A percentile compares a stretch with the other conserved stretches of the same genome.
Conservation (phyloP, 306 rosid genomes). For the Luffa acutangula region DNA sequence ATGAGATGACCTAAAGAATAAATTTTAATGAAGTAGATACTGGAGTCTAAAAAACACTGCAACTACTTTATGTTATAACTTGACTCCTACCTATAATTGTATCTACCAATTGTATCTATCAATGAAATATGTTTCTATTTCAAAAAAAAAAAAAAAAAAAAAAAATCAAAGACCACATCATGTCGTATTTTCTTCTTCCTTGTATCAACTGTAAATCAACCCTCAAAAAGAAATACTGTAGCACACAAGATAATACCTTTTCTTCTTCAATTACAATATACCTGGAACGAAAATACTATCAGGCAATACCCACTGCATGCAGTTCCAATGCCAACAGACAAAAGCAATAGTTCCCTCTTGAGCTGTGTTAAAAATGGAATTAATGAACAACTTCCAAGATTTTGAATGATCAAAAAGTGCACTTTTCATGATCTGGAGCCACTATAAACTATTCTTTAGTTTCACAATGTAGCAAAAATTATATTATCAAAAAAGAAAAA, state of each 20-base stretch:
- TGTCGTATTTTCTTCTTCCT: background rate
- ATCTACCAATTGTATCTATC: background rate
- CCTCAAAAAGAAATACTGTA: background rate
- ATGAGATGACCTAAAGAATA: background rate
- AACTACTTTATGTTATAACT: background rate
- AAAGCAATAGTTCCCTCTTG: constrained; percentile 73
- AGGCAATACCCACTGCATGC: constrained; percentile 78
- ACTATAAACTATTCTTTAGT: background rate
- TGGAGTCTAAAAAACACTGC: background rate
- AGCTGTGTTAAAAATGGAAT: constrained; percentile 37
- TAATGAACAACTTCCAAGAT: constrained; percentile 16
- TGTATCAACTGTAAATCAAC: background rate
- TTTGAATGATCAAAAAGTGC: background rate
- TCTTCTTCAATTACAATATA: constrained; percentile 18
- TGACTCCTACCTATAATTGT: background rate
- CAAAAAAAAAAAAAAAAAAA: no score
- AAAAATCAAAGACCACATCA: background rate
- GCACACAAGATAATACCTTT: background rate
- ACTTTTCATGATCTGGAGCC: background rate
- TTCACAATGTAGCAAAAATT: background rate
- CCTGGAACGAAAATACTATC: constrained; percentile 70
- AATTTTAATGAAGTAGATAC: background rate
- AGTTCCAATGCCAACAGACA: constrained; percentile 73
- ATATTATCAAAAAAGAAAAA: background rate
- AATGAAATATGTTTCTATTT: no score